Percentiles rank a stretch among this genome's conserved stretches.
phyloP scores from a whole-genome alignment of 2,329 filamentous ascomycete genomes.

The Aspergillus jensenii region DNA sequence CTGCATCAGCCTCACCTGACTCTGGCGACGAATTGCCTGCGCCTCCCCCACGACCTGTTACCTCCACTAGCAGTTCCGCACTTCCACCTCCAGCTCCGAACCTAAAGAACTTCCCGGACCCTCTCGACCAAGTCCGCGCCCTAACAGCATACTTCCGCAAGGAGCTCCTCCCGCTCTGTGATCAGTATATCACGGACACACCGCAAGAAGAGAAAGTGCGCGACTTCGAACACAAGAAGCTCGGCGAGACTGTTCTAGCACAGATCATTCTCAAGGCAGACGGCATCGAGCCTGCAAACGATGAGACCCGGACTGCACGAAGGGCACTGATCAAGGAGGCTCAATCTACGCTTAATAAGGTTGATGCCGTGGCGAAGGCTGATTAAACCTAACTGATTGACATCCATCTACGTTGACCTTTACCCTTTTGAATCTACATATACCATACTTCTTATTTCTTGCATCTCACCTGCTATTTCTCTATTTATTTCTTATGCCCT shows the following conservation, averaged over 20 bases:
- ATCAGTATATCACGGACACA: constrained; percentile 39
- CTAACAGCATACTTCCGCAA: constrained; percentile 38
- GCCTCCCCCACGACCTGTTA: constrained; percentile 19
- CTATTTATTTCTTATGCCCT: not conserved
- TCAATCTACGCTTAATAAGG: constrained; percentile 36
- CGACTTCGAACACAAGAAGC: constrained; percentile 44
- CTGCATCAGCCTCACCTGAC: constrained; percentile 11
- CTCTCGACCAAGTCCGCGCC: constrained; percentile 40
- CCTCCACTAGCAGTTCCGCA: constrained; percentile 14
- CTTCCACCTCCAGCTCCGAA: constrained; percentile 35
- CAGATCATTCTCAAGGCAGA: constrained; percentile 59
- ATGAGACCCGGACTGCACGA: constrained; percentile 56
- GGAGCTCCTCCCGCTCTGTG: constrained; percentile 39
- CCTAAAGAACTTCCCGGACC: constrained; percentile 29
- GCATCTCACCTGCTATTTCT: not conserved
- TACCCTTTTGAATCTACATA: not conserved
- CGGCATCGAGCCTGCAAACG: constrained; percentile 70
- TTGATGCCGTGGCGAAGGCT: constrained; percentile 35
- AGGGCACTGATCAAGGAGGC: constrained; percentile 45
- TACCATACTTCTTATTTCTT: not conserved
- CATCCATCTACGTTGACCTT: not conserved
- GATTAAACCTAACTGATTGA: constrained; percentile 2
- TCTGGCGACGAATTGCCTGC: constrained; percentile 9
- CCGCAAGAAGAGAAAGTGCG: constrained; percentile 41
- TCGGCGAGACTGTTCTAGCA: constrained; percentile 45